phyloP scores from a whole-genome alignment of 139 green algal species.

The Coccomyxa sp. region DNA sequence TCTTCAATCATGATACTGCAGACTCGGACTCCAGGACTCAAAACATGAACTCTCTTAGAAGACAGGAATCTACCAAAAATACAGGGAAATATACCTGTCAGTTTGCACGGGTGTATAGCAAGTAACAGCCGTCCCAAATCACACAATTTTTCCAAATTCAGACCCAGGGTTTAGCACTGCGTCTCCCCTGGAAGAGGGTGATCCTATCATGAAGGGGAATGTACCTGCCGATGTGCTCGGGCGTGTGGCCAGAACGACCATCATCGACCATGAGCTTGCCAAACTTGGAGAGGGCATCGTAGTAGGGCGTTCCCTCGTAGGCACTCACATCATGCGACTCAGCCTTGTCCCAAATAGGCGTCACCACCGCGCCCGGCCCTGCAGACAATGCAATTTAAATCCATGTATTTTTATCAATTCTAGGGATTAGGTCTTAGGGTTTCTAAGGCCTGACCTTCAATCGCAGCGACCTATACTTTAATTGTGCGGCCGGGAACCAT shows the following conservation, averaged over 20 bases:
- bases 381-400: neutral
- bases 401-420: neutral
- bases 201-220: neutral
- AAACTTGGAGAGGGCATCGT: neutral
- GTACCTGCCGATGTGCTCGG: neutral
- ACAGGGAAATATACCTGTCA: no score
- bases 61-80: no score
- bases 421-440: neutral
- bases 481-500: neutral
- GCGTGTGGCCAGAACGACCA: neutral
- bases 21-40: no score
- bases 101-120: no score
- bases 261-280: neutral
- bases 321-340: neutral
- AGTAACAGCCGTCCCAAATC: no score
- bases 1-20: no score
- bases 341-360: conserved; percentile 8
- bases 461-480: no score
- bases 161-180: no score
- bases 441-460: neutral
- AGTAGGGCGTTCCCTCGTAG: neutral
- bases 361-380: neutral
- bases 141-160: no score
- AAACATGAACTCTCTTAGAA: no score
- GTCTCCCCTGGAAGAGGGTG: no score